Percentiles rank a stretch among this genome's conserved stretches.
Conservation (phyloP, 768 basidiomycete genomes). For the Macrolepiota dolichaula region DNA sequence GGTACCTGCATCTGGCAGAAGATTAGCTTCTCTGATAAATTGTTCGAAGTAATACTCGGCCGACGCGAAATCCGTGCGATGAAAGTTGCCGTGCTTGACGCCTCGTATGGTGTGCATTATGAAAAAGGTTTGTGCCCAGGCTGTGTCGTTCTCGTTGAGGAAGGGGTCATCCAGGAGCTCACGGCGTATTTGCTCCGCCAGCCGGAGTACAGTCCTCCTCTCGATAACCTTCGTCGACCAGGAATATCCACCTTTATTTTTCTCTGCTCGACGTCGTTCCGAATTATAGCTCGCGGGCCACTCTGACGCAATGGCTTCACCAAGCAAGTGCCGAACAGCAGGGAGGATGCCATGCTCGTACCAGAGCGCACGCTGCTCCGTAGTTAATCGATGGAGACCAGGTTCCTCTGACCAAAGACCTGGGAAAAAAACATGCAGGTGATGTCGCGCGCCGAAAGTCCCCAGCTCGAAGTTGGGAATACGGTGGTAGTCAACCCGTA, state of each 20-base stretch:
- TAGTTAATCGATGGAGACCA: slow-evolving; percentile 13
- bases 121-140: slow-evolving; percentile 9
- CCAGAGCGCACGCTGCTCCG: slow-evolving; percentile 12
- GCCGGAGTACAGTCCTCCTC: not conserved
- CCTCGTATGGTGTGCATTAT: slow-evolving; percentile 12
- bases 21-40: not conserved
- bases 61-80: not conserved
- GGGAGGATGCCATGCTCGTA: slow-evolving; percentile 23
- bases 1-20: not conserved
- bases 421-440: slow-evolving; percentile 22
- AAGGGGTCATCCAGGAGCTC: not conserved
- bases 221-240: slow-evolving; percentile 19
- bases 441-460: not conserved
- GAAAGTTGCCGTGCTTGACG: slow-evolving; percentile 11
- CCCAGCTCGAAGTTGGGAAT: not conserved
- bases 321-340: slow-evolving; percentile 13
- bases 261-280: slow-evolving; percentile 20
- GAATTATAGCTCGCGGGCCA: slow-evolving; percentile 12
- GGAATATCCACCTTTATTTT: slow-evolving; percentile 13
- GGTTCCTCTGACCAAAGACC: no score
- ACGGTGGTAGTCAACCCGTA: no score
- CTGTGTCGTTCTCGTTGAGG: not conserved
- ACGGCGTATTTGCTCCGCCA: no score
- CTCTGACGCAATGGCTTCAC: not conserved
- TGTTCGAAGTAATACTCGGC: not conserved